Evolutionary conservation across 1,139 yeast genomes (phyloP).

Genomic region (Saccharomyces hybrid): DNA sequence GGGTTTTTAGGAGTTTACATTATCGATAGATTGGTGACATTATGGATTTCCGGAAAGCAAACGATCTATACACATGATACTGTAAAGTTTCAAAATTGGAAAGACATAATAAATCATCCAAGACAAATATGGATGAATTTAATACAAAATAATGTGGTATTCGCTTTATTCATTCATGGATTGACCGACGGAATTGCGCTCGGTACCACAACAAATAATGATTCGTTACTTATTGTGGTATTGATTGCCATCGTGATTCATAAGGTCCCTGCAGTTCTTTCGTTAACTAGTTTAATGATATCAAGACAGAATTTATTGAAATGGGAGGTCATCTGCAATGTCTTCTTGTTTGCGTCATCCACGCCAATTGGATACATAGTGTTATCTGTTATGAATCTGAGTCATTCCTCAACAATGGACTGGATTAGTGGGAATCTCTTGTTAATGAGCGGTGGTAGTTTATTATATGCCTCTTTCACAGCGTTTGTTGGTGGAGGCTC

Average conservation of each 20-base stretch:
- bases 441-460: slow-evolving; percentile 31
- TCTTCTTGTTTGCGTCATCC: slow-evolving; percentile 29
- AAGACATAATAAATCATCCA: slow-evolving; percentile 19
- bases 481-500: slow-evolving; percentile 22
- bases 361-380: slow-evolving; percentile 30
- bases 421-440: slow-evolving; percentile 29
- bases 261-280: slow-evolving; percentile 60
- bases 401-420: slow-evolving; percentile 22
- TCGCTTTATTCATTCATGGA: slow-evolving; percentile 54
- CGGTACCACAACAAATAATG: slow-evolving; percentile 44
- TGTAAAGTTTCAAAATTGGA: slow-evolving; percentile 7
- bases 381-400: slow-evolving; percentile 21
- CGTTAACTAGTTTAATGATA: slow-evolving; percentile 38
- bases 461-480: slow-evolving; percentile 30
- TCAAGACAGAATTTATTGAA: slow-evolving; percentile 27
- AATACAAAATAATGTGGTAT: slow-evolving; percentile 38
- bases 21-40: slow-evolving; percentile 19
- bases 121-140: slow-evolving; percentile 17
- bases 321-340: slow-evolving; percentile 25
- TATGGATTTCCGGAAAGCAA: not conserved
- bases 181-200: slow-evolving; percentile 58
- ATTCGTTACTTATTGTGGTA: slow-evolving; percentile 40
- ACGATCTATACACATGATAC: slow-evolving; percentile 3
- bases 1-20: slow-evolving; percentile 29
- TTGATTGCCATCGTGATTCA: slow-evolving; percentile 51